phyloP scores from a whole-genome alignment of 148 eudicot genomes.

The Rhododendron molle region DNA sequence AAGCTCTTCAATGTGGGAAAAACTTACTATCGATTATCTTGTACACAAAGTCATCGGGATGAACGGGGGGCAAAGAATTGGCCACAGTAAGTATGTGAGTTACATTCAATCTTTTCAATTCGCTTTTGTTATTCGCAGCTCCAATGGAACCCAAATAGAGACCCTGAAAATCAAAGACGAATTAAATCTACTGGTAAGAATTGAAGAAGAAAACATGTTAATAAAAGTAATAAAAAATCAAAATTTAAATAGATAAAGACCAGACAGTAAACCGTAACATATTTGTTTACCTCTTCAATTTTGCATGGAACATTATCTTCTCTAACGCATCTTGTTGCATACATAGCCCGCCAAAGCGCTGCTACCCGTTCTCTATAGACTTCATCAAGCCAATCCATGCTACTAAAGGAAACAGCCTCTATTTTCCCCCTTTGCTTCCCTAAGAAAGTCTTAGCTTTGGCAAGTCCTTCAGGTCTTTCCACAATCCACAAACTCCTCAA shows the following conservation, averaged over 20 bases:
- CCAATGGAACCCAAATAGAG: slow-evolving; percentile 75
- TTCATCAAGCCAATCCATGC: slow-evolving; percentile 38
- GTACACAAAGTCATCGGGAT: slow-evolving; percentile 61
- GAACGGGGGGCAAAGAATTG: slow-evolving; percentile 37
- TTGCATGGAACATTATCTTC: slow-evolving; percentile 60
- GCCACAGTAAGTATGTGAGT: slow-evolving; percentile 84
- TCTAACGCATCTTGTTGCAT: slow-evolving; percentile 33
- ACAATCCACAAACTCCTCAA: not conserved
- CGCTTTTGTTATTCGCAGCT: slow-evolving; percentile 66
- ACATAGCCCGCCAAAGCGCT: slow-evolving; percentile 42
- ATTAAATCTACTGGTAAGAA: not conserved
- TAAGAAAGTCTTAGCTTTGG: not conserved
- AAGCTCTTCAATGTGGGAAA: not conserved
- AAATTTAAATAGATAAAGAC: not conserved
- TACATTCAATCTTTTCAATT: slow-evolving; percentile 62
- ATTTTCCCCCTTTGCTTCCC: not conserved
- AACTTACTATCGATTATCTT: slow-evolving; percentile 57
- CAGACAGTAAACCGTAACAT: not conserved
- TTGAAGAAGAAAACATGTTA: not conserved
- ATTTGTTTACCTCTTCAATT: slow-evolving; percentile 66
- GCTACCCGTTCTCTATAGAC: slow-evolving; percentile 34
- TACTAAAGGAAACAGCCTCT: not conserved
- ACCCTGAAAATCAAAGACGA: slow-evolving; percentile 41
- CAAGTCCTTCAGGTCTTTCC: not conserved
- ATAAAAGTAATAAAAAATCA: not conserved